Evolutionary conservation across 2,329 filamentous ascomycete species (phyloP).

Genomic region (Aureobasidium sp.): DNA sequence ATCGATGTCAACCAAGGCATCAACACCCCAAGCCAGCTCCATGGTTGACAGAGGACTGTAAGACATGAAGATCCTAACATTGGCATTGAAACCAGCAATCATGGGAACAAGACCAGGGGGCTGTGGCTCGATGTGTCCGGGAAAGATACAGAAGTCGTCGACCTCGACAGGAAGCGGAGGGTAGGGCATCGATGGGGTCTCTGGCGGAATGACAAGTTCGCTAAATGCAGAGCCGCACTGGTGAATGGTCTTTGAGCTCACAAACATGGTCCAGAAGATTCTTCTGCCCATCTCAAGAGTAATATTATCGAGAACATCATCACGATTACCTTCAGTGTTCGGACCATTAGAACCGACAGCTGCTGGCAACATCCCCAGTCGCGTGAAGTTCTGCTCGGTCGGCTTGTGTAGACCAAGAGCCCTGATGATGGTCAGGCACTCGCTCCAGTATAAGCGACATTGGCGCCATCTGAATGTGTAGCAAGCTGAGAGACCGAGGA

Average conservation of each 20-base stretch:
- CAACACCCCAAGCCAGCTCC: slow-evolving; percentile 74
- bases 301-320: slow-evolving; percentile 38
- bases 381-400: slow-evolving; percentile 37
- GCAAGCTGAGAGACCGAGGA: slow-evolving; percentile 58
- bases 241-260: slow-evolving; percentile 64
- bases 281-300: slow-evolving; percentile 50
- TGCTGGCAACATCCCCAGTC: slow-evolving; percentile 31
- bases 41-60: slow-evolving; percentile 74
- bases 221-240: slow-evolving; percentile 67
- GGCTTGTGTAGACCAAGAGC: slow-evolving; percentile 59
- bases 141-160: slow-evolving; percentile 74
- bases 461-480: slow-evolving; percentile 63
- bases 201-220: slow-evolving; percentile 68
- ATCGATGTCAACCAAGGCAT: slow-evolving; percentile 66
- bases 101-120: slow-evolving; percentile 61
- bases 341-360: slow-evolving; percentile 32
- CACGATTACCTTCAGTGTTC: slow-evolving; percentile 31
- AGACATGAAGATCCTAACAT: slow-evolving; percentile 69
- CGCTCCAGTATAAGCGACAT: slow-evolving; percentile 65
- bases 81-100: slow-evolving; percentile 74
- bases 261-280: slow-evolving; percentile 76
- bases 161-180: slow-evolving; percentile 75
- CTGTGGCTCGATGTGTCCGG: slow-evolving; percentile 63
- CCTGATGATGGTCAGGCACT: slow-evolving; percentile 62
- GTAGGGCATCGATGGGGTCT: slow-evolving; percentile 67